Conservation (phyloP, 352 stramenopile genomes). For the Phytopythium chamaehyphon region DNA sequence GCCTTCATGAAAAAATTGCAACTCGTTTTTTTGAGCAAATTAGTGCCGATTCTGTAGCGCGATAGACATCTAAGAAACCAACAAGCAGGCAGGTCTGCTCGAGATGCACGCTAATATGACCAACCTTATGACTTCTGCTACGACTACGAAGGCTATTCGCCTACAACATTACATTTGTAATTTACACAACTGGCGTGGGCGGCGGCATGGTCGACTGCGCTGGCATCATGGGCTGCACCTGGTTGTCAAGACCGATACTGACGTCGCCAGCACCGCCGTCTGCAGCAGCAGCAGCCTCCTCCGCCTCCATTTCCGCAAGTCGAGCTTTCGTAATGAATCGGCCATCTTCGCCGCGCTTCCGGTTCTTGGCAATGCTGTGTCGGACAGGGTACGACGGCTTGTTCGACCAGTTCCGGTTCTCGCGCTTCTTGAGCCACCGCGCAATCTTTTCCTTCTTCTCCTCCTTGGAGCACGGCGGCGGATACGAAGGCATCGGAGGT, state of each 20-base stretch:
- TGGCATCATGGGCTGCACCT: constrained; percentile 9
- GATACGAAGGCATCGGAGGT: constrained; percentile 72
- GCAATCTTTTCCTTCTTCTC: constrained; percentile 86
- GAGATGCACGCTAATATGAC: not conserved
- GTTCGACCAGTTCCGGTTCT: constrained; percentile 83
- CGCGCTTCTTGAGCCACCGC: constrained; percentile 80
- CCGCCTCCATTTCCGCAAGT: constrained; percentile 70
- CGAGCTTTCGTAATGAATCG: constrained; percentile 79
- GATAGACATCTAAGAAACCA: too few relatives aligned
- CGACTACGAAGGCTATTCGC: not conserved
- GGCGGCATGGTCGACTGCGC: constrained; percentile 19
- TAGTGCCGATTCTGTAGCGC: too few relatives aligned
- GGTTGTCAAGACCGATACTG: constrained; percentile 7
- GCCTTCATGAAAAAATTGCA: too few relatives aligned
- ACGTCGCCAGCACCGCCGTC: constrained; percentile 6
- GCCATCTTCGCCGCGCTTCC: constrained; percentile 75
- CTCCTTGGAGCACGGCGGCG: constrained; percentile 69
- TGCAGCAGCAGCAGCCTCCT: constrained; percentile 24
- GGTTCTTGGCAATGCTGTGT: constrained; percentile 81
- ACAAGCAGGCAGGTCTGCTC: too few relatives aligned
- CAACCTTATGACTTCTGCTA: not conserved
- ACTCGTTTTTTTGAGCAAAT: too few relatives aligned
- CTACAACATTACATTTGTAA: constrained; percentile 4
- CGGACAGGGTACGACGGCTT: constrained; percentile 81
- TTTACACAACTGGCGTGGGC: constrained; percentile 29